A percentile compares a stretch with the other conserved stretches of the same genome.
These are phyloP conservation scores for Zychaea mexicana DNA, from an alignment of 371 early-diverging fungal genomes.

Conservation along the genomic window DNA sequence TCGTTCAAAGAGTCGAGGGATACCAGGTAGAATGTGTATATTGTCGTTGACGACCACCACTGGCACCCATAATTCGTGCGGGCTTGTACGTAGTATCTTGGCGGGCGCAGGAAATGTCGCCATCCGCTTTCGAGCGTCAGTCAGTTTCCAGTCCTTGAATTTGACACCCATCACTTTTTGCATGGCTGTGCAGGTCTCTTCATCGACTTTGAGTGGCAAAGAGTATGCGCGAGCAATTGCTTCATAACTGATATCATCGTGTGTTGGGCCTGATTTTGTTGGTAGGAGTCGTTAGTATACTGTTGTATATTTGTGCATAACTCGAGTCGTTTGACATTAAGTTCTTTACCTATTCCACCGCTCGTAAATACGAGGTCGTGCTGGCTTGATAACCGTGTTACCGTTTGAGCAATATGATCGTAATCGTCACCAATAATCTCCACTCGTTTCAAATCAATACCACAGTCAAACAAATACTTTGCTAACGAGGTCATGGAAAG, in stretches of 20 bases:
- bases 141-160: slow-evolving; percentile 33
- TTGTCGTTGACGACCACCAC: slow-evolving; percentile 35
- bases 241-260: slow-evolving; percentile 72
- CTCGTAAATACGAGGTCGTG: slow-evolving; percentile 71
- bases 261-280: slow-evolving; percentile 54
- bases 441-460: slow-evolving; percentile 62
- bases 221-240: slow-evolving; percentile 68
- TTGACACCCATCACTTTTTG: slow-evolving; percentile 16
- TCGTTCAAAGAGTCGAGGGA: slow-evolving; percentile 65
- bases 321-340: neutral
- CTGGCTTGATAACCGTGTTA: slow-evolving; percentile 47
- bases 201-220: slow-evolving; percentile 49
- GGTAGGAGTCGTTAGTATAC: neutral
- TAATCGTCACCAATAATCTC: slow-evolving; percentile 64
- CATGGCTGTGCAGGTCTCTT: slow-evolving; percentile 64
- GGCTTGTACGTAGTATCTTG: slow-evolving; percentile 40
- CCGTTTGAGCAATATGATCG: slow-evolving; percentile 54
- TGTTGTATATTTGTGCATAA: neutral
- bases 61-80: slow-evolving; percentile 60
- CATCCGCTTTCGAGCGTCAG: slow-evolving; percentile 67
- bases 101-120: slow-evolving; percentile 62
- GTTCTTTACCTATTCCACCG: slow-evolving; percentile 65
- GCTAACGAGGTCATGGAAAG: neutral
- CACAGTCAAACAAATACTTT: slow-evolving; percentile 61
- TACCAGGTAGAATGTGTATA: slow-evolving; percentile 74